These are phyloP conservation scores for Nakaseomyces glabratus DNA, from an alignment of 1,139 yeast genomes.

Conservation along the genomic window DNA sequence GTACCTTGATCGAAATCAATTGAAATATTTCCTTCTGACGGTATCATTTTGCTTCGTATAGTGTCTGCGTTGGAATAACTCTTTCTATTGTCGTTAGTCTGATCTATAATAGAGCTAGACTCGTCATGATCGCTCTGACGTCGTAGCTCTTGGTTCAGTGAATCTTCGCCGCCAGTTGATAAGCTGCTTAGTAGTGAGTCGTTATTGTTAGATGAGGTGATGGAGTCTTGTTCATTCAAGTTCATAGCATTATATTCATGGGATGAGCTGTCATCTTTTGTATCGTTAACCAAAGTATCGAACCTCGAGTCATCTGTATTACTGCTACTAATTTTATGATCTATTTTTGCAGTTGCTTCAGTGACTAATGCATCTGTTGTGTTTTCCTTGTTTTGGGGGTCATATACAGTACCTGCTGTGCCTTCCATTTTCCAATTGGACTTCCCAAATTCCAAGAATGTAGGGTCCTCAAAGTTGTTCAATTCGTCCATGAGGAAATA, in stretches of 20 bases:
- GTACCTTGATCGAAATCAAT: conserved; percentile 3
- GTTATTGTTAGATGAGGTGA: conserved; percentile 1
- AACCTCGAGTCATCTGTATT: conserved; percentile 3
- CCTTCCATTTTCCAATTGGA: conserved; percentile 7
- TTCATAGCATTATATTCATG: too few species aligned
- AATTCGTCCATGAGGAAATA: conserved; percentile 26
- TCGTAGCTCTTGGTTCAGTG: conserved; percentile 5
- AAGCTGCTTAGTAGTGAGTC: conserved; percentile 3
- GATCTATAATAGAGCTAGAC: neutral
- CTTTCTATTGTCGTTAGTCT: neutral
- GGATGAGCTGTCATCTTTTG: neutral
- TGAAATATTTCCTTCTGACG: conserved; percentile 8
- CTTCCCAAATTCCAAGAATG: conserved; percentile 18
- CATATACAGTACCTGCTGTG: conserved; percentile 4
- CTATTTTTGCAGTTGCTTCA: neutral
- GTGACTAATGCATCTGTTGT: neutral
- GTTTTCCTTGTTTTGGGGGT: neutral
- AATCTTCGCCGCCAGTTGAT: conserved; percentile 2
- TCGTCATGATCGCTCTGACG: neutral
- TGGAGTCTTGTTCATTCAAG: too few species aligned
- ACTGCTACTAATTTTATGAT: conserved; percentile 1
- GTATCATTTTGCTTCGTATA: neutral
- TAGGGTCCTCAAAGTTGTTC: conserved; percentile 25
- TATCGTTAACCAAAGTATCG: neutral
- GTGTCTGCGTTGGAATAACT: neutral